Base-by-base conservation (phyloP, 805 yeast species). In the Saccharomycopsis malanga region DNA sequence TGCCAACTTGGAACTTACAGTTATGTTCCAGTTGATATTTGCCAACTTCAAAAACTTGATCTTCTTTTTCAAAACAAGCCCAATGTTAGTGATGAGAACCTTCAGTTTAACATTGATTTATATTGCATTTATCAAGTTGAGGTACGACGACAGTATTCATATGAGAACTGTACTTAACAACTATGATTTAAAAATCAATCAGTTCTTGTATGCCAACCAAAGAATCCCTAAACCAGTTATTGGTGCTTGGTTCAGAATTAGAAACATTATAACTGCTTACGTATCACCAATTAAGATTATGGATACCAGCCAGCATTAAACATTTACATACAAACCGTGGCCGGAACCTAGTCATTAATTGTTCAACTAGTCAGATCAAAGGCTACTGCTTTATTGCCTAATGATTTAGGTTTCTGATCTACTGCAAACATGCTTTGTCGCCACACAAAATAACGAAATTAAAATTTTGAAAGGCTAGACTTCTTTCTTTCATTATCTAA, bases 131-230 rank as follows among this genome's bases (percentile, higher is more conserved):
- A 66, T 79, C 62, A 80, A 79, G 62, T 58, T 79, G 48, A 72
- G 88, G 60, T 82, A 64, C 56, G 72, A 72, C 57, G 77, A 76
- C 56, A 77, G 77, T 39, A 69, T 70, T 44, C 71, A 73, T 51
- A 77, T 83, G 45, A 72, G 80, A 57, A 56, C 64, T 6, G 61
- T 80, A 6, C 61, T 79, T 39, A 63, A 64, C 12, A 72, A 71
- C 44, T 71, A 72, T 54, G 75, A 79, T 49, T 55, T 60, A 46
- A 66, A 62, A 52, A 57, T 72, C 17, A 71, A 67, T 49, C 64
- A 59, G 37, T 42, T 65, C n/a, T 42, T 73, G 15, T 59, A 58
- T 53, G 54, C 64, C 36, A 55, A 56, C 34, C 68, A 68, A 14
- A 52, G 59, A 22, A 53, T 72, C n/a, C 76, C 78, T 21, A 50